Evolutionary conservation across 768 basidiomycete species (phyloP).

Genomic region (Chalciporus piperatus): DNA sequence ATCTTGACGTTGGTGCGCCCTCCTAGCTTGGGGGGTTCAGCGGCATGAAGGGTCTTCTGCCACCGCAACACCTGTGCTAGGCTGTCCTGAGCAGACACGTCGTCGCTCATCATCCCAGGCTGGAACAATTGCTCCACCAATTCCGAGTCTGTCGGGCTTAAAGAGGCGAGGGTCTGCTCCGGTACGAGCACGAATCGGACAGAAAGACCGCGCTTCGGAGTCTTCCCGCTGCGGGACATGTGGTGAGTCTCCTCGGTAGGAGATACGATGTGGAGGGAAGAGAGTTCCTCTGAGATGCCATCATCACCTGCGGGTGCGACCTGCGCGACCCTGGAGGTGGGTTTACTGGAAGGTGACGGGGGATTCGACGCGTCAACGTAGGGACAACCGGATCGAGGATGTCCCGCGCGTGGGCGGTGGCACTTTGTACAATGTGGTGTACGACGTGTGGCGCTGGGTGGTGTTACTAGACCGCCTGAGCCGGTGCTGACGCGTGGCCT

Average conservation of each 20-base stretch:
- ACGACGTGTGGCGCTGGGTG: constrained; percentile 47
- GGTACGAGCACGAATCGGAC: constrained; percentile 30
- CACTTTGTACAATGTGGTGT: constrained; percentile 55
- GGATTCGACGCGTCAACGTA: constrained; percentile 32
- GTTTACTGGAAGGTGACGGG: constrained; percentile 13
- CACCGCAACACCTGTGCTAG: constrained; percentile 27
- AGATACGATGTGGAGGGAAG: constrained; percentile 43
- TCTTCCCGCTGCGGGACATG: constrained; percentile 1
- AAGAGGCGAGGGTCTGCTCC: constrained; percentile 47
- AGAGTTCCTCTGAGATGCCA: constrained; percentile 41
- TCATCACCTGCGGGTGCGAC: constrained; percentile 15
- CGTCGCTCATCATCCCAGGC: constrained; percentile 38
- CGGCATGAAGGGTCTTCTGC: constrained; percentile 34
- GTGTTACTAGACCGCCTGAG: constrained; percentile 14
- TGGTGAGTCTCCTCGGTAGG: constrained; percentile 17
- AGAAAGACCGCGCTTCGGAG: constrained; percentile 26
- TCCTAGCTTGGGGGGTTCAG: constrained; percentile 29
- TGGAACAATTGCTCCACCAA: constrained; percentile 45
- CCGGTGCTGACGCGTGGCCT: constrained; percentile 14
- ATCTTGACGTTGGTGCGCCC: constrained; percentile 20
- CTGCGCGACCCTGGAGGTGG: not conserved
- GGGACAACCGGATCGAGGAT: constrained; percentile 64
- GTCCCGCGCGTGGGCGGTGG: constrained; percentile 51
- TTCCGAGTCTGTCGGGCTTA: constrained; percentile 46
- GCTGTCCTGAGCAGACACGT: constrained; percentile 24